These are phyloP conservation scores for Globisporangium spinosum DNA, from an alignment of 352 stramenopile genomes.

Conservation along the genomic window DNA sequence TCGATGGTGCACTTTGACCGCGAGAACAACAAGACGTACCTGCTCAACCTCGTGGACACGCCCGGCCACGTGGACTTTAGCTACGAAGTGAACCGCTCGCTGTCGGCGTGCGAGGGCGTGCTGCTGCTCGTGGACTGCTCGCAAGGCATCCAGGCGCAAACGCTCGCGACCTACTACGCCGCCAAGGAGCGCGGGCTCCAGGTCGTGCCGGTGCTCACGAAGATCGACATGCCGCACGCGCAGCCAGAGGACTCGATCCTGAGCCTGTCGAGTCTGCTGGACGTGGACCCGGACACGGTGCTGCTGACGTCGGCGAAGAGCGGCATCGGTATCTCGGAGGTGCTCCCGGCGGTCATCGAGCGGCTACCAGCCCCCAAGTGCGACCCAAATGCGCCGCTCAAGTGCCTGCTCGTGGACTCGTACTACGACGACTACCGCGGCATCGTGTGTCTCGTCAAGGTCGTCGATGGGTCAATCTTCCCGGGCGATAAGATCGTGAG, in stretches of 20 bases:
- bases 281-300: conserved; percentile 93
- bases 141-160: conserved; percentile 98
- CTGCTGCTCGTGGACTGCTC: conserved; percentile 97
- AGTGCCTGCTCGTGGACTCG: conserved; percentile 95
- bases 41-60: conserved; percentile 97
- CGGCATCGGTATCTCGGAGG: conserved; percentile 83
- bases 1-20: conserved; percentile 92
- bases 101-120: conserved; percentile 96
- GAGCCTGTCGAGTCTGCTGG: conserved; percentile 68
- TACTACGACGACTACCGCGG: conserved; percentile 96
- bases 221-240: conserved; percentile 96
- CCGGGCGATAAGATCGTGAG: conserved; percentile 79
- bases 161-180: conserved; percentile 94
- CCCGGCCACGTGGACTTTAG: conserved; percentile 97
- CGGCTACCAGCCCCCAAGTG: conserved; percentile 57
- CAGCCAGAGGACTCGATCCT: conserved; percentile 90
- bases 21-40: conserved; percentile 70
- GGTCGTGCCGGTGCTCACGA: conserved; percentile 96
- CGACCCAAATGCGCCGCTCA: conserved; percentile 62
- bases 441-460: conserved; percentile 94
- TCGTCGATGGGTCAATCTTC: conserved; percentile 90
- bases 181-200: conserved; percentile 95
- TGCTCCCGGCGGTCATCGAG: conserved; percentile 82
- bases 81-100: conserved; percentile 95
- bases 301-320: conserved; percentile 95